Conservation (phyloP, 2,329 filamentous ascomycete genomes). For the Diaporthe nobilis region DNA sequence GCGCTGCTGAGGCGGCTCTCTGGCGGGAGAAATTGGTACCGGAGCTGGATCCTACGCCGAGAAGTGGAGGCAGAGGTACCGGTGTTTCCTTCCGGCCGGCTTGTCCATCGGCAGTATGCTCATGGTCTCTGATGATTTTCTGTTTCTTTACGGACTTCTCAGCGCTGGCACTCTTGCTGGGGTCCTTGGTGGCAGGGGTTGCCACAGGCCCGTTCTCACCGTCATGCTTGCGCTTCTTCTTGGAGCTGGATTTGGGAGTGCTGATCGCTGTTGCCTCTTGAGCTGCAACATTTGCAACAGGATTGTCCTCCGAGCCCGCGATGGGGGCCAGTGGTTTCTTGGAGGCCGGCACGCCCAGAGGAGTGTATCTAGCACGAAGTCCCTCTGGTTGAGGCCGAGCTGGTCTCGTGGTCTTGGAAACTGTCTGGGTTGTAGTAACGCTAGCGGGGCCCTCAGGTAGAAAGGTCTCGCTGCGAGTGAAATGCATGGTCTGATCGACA, state of each 20-base stretch:
- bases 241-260: constrained; percentile 43
- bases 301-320: constrained; percentile 30
- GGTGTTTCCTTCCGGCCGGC: constrained; percentile 37
- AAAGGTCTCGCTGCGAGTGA: constrained; percentile 60
- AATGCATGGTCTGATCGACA: constrained; percentile 73
- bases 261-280: constrained; percentile 42
- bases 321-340: constrained; percentile 43
- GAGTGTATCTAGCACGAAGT: constrained; percentile 76
- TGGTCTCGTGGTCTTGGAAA: constrained; percentile 59
- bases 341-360: constrained; percentile 67
- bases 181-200: constrained; percentile 39
- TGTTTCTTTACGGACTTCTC: constrained; percentile 42
- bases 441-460: constrained; percentile 42
- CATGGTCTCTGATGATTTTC: constrained; percentile 38
- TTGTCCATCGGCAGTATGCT: constrained; percentile 25
- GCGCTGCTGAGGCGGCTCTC: constrained; percentile 16
- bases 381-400: constrained; percentile 77
- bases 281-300: constrained; percentile 34
- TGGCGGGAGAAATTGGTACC: background rate
- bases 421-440: constrained; percentile 55
- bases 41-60: background rate
- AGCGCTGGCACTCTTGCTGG: constrained; percentile 41
- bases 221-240: constrained; percentile 59
- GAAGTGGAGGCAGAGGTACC: constrained; percentile 37
- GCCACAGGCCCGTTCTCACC: constrained; percentile 44